A percentile compares a stretch with the other conserved stretches of the same genome.
phyloP scores from a whole-genome alignment of 1,139 yeast genomes.

The Wickerhamomyces sp. region DNA sequence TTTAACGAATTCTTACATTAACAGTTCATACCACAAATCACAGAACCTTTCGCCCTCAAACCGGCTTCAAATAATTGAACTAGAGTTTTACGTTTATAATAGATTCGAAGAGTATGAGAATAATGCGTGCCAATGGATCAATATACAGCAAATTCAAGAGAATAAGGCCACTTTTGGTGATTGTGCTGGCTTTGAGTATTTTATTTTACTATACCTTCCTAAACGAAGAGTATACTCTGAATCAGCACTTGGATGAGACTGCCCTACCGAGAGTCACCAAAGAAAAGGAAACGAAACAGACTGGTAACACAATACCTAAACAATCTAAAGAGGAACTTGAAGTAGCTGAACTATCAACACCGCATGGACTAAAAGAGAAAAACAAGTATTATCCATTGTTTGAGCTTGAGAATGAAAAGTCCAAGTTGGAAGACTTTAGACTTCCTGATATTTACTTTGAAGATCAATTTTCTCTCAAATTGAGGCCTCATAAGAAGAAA shows the following conservation, averaged over 20 bases:
- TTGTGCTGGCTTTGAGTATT: slow-evolving; percentile 14
- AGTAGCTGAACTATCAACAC: slow-evolving; percentile 1
- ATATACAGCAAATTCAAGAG: slow-evolving; percentile 13
- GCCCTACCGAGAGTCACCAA: slow-evolving; percentile 18
- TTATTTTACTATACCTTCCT: slow-evolving; percentile 23
- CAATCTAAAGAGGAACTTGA: slow-evolving; percentile 6
- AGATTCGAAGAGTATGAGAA: too few relatives aligned
- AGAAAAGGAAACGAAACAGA: slow-evolving; percentile 1
- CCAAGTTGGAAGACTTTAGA: slow-evolving; percentile 17
- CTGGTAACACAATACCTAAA: too few relatives aligned
- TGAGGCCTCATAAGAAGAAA: slow-evolving; percentile 20
- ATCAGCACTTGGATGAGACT: slow-evolving; percentile 20
- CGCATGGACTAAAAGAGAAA: slow-evolving; percentile 26
- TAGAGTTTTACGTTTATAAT: too few relatives aligned
- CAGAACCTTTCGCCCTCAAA: not conserved
- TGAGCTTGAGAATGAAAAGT: slow-evolving; percentile 16
- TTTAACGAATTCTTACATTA: not conserved
- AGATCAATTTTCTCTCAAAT: slow-evolving; percentile 12
- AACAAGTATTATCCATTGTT: slow-evolving; percentile 34
- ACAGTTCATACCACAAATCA: not conserved
- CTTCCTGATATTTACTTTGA: slow-evolving; percentile 20
- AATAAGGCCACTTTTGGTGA: slow-evolving; percentile 14
- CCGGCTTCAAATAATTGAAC: too few relatives aligned
- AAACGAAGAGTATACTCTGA: slow-evolving; percentile 21
- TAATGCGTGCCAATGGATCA: too few relatives aligned